phyloP scores from a whole-genome alignment of 345 rosid genomes.

The Salix suchowensis region DNA sequence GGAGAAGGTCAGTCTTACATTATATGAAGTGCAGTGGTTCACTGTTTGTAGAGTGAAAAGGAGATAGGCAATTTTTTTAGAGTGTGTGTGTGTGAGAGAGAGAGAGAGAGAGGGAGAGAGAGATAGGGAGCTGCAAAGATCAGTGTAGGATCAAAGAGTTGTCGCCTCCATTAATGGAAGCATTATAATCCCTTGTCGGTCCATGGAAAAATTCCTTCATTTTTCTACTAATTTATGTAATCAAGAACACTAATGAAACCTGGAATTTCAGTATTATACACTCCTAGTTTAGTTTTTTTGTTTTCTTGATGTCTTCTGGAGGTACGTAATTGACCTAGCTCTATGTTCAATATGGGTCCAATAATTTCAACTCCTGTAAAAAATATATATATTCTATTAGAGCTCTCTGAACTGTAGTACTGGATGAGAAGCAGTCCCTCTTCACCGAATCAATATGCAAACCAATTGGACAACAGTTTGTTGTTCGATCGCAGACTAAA shows the following conservation, averaged over 20 bases:
- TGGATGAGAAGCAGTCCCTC: slow-evolving; percentile 38
- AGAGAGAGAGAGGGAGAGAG: slow-evolving; percentile 29
- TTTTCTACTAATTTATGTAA: neutral
- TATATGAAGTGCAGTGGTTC: slow-evolving; percentile 40
- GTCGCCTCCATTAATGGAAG: slow-evolving; percentile 88
- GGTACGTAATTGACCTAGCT: slow-evolving; percentile 9
- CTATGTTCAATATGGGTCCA: slow-evolving; percentile 14
- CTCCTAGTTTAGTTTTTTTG: neutral
- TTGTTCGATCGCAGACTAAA: slow-evolving; percentile 16
- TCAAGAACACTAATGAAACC: neutral
- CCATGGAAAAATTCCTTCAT: slow-evolving; percentile 13
- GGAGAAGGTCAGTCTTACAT: slow-evolving; percentile 13
- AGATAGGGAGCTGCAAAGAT: slow-evolving; percentile 54
- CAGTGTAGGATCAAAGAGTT: slow-evolving; percentile 66
- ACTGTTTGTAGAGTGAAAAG: slow-evolving; percentile 29
- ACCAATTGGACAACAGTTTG: slow-evolving; percentile 8
- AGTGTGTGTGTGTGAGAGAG: neutral
- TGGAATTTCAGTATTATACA: neutral
- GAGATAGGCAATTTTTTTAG: neutral
- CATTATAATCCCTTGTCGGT: slow-evolving; percentile 74
- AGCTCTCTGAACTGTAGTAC: slow-evolving; percentile 32
- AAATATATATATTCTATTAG: neutral
- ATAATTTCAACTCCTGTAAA: slow-evolving; percentile 9
- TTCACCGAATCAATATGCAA: slow-evolving; percentile 43
- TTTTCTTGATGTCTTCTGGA: neutral